Evolutionary conservation across 2,329 filamentous ascomycete genomes (phyloP), one percentile per base, ranked within the genome.

Genomic region (Scortechinia acanthostroma): DNA sequence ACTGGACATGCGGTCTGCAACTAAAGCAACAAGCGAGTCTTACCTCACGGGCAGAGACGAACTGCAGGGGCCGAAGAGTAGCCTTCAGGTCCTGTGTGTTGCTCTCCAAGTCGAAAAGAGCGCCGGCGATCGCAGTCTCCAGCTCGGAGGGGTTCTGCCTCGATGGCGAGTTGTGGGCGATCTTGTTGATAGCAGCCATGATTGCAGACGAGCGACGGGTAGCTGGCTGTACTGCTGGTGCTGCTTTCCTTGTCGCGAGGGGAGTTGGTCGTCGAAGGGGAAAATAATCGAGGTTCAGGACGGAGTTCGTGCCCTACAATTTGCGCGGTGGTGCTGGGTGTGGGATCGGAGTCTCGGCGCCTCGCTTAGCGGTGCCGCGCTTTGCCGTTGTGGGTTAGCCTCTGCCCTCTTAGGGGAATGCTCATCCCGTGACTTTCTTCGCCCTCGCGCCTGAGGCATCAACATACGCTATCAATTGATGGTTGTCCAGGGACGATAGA

Each of bases 31-130:
- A 49, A 60, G 54, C 63, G 47, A 51, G 56, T 83, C 90, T 90
- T 86, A 98, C 93, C 91, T 98, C 93, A 74, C 91, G 89, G 70
- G 93, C 93, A 76, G 88, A 95, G 71, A 94, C 88, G 74, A 98
- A 91, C 83, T 98, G 93, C 74, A 98, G 85, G 72, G 93, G 93
- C 68, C 93, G 86, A 68, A 98, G 86, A 61, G 90, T 86, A 65
- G 81, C 82, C 87, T 91, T 95, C 76, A 98, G 88, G 76, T 98
- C 93, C 70, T 90, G 79, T 67, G 93, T 95, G 85, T 96, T 96
- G 78, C 84, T 91, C 89, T 98, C 93, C 74, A 98, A 88, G 68
- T 98, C 93, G 80, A 86, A 94, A 57, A 98, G 88, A 76, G 93
- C 93, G 74, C 85, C 87, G 70, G 93, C 93, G 70, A 98, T 94